These are phyloP conservation scores for Allantophomopsis lycopodina DNA, from an alignment of 2,329 filamentous ascomycete species.

Conservation along the genomic window DNA sequence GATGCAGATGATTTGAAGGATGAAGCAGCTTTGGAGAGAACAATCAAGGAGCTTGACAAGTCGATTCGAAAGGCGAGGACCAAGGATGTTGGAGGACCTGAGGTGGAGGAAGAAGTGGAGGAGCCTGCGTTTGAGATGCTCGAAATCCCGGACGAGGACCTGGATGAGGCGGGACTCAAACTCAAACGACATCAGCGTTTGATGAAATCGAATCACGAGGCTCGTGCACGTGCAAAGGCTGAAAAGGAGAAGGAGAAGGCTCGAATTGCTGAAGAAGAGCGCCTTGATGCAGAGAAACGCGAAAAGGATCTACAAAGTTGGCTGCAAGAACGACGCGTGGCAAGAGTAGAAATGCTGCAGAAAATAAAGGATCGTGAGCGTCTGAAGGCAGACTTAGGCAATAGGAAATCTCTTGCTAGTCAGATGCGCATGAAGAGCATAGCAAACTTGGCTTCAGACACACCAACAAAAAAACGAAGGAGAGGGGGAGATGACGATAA, in stretches of 20 bases:
- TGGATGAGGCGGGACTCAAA: conserved; percentile 84
- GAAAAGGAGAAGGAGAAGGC: conserved; percentile 93
- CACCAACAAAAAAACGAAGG: conserved; percentile 68
- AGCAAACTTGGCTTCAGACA: conserved; percentile 87
- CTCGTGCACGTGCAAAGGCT: conserved; percentile 81
- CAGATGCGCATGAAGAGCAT: conserved; percentile 98
- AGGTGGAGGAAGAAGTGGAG: conserved; percentile 67
- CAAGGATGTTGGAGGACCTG: conserved; percentile 77
- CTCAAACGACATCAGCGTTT: conserved; percentile 86
- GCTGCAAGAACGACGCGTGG: conserved; percentile 69
- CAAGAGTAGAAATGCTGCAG: conserved; percentile 55
- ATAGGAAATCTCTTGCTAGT: conserved; percentile 89
- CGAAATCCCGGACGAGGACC: conserved; percentile 78
- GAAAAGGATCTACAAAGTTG: conserved; percentile 76
- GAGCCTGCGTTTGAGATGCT: conserved; percentile 77
- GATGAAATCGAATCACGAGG: conserved; percentile 90
- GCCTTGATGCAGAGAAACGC: conserved; percentile 69
- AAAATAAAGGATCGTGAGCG: conserved; percentile 90
- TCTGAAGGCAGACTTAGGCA: conserved; percentile 86
- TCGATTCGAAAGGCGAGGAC: conserved; percentile 81
- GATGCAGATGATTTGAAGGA: conserved; percentile 90
- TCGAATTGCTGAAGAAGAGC: conserved; percentile 67
- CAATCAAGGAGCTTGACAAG: conserved; percentile 80
- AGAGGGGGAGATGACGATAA: conserved; percentile 88
- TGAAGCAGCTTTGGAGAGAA: conserved; percentile 71